A percentile compares a stretch with the other conserved stretches of the same genome.
Evolutionary conservation across 257 asterid genomes (phyloP).

Genomic region (Echium plantagineum): DNA sequence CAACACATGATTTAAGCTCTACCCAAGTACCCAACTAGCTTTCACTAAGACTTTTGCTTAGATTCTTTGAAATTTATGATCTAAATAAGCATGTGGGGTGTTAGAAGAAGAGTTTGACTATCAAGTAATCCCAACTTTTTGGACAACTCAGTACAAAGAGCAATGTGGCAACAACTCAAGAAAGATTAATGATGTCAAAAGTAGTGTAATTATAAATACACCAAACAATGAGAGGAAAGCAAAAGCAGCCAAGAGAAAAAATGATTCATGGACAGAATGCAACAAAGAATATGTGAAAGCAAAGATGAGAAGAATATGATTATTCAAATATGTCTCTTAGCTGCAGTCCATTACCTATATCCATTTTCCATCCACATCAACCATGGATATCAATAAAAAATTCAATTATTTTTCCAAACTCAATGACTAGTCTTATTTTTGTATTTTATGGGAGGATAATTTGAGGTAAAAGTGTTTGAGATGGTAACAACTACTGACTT

Average conservation of each 20-base stretch:
- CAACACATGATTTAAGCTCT: slow-evolving; percentile 17
- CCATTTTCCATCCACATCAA: neutral
- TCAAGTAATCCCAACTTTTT: neutral
- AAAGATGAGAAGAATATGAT: neutral
- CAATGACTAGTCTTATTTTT: no score
- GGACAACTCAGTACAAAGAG: no score
- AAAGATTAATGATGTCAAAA: neutral
- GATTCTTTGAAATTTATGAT: neutral
- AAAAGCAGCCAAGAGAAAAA: neutral
- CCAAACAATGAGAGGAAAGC: neutral
- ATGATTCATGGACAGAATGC: neutral
- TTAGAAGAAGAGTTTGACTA: neutral
- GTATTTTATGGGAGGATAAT: no score
- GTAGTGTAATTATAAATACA: neutral
- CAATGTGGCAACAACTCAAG: neutral
- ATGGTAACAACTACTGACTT: no score
- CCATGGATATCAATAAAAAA: neutral
- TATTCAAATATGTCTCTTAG: no score
- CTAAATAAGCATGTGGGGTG: neutral
- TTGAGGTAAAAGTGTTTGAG: no score
- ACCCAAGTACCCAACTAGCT: slow-evolving; percentile 20
- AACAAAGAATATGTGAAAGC: neutral
- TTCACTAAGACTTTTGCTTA: slow-evolving; percentile 26
- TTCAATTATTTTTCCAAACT: no score
- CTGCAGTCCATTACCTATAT: neutral